Evolutionary conservation across 192 early-diverging fungal species (phyloP).

Genomic region (Linnemannia hyalina): DNA sequence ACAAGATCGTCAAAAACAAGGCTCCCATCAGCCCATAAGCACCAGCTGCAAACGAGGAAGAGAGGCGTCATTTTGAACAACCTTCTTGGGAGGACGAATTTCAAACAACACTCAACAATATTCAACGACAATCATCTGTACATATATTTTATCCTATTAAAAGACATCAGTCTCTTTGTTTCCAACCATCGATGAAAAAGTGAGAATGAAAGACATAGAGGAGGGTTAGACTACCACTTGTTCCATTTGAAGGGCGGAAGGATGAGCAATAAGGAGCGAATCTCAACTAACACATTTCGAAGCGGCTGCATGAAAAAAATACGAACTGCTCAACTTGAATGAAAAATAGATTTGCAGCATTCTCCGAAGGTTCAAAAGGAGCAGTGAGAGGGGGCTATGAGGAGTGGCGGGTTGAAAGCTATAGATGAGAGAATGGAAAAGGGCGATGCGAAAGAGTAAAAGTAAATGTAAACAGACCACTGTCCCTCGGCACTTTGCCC

Average conservation of each 20-base stretch:
- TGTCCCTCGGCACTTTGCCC: neutral
- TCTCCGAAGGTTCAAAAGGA: neutral
- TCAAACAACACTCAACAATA: too few relatives aligned
- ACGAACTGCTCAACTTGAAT: neutral
- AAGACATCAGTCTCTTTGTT: too few relatives aligned
- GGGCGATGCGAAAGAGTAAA: neutral
- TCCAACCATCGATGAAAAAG: too few relatives aligned
- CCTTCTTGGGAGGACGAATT: too few relatives aligned
- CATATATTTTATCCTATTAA: too few relatives aligned
- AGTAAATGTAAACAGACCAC: neutral
- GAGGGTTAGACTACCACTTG: neutral
- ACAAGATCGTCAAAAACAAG: constrained; percentile 34
- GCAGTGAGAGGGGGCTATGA: neutral
- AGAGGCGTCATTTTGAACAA: neutral
- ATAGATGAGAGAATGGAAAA: neutral
- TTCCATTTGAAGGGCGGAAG: neutral
- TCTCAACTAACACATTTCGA: neutral
- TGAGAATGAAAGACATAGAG: too few relatives aligned
- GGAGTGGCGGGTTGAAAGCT: neutral
- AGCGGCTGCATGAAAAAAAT: neutral
- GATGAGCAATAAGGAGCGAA: neutral
- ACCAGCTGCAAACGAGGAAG: neutral
- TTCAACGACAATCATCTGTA: too few relatives aligned
- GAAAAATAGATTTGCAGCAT: neutral
- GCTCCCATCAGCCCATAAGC: neutral